Conservation (phyloP, 106 monocot species). For the Dendrobium chrysotoxum region DNA sequence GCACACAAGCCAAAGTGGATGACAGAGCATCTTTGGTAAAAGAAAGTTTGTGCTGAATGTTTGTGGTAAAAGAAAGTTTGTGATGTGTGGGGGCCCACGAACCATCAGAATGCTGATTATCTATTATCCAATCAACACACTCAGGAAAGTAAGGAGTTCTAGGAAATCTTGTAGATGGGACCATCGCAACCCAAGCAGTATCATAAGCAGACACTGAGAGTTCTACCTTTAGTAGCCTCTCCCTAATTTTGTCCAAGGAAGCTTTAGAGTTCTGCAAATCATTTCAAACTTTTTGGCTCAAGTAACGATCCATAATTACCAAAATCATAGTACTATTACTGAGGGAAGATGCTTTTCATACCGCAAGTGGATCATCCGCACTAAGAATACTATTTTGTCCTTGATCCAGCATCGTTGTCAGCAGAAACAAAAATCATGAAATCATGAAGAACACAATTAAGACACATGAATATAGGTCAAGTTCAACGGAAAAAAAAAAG, state of each 20-base stretch:
- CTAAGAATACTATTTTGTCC: neutral
- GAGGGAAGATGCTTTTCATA: neutral
- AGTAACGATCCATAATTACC: neutral
- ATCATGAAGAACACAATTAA: neutral
- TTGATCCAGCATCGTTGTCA: neutral
- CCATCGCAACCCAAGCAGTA: constrained; percentile 96
- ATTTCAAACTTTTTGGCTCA: neutral
- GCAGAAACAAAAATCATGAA: neutral
- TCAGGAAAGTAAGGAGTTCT: constrained; percentile 71
- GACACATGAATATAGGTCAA: neutral
- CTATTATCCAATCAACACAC: constrained; percentile 76
- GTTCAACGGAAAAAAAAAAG: neutral
- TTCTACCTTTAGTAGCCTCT: constrained; percentile 33
- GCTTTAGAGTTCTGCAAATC: constrained; percentile 22
- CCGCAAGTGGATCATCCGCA: neutral
- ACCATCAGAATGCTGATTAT: constrained; percentile 71
- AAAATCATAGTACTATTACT: neutral
- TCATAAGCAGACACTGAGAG: constrained; percentile 63
- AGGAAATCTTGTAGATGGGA: constrained; percentile 42
- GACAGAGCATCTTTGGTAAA: constrained; percentile 51
- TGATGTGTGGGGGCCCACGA: constrained; percentile 53
- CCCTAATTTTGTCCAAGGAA: constrained; percentile 35
- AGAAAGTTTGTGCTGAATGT: constrained; percentile 11
- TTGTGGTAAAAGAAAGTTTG: neutral
- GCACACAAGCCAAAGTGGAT: constrained; percentile 77